These are phyloP conservation scores for Metarhizium album DNA, from an alignment of 2,329 filamentous ascomycete genomes.

Conservation along the genomic window DNA sequence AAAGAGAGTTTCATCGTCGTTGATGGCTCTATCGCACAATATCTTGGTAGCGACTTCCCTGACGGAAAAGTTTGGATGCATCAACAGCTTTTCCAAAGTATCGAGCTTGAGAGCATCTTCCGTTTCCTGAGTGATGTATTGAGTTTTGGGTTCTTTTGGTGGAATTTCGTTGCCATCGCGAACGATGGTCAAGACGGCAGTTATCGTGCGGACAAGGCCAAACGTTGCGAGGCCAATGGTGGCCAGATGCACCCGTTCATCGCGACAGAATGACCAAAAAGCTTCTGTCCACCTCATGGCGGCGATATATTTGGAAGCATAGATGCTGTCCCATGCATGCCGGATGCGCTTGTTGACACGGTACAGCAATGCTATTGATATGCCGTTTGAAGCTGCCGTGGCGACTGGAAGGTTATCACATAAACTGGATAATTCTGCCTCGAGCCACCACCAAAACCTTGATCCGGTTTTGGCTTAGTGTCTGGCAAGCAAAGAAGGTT, in stretches of 20 bases:
- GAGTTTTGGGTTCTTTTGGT: conserved; percentile 51
- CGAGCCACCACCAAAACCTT: conserved; percentile 12
- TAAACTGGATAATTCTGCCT: conserved; percentile 11
- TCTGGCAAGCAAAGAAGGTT: not conserved
- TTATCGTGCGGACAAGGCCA: conserved; percentile 45
- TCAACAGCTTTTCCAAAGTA: conserved; percentile 56
- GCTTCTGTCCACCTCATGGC: conserved; percentile 28
- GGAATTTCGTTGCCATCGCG: conserved; percentile 57
- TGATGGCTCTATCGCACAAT: conserved; percentile 44
- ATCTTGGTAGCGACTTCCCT: conserved; percentile 56
- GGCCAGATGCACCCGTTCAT: conserved; percentile 43
- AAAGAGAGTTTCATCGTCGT: conserved; percentile 43
- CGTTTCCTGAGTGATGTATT: conserved; percentile 65
- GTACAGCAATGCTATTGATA: not conserved
- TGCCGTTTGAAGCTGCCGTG: not conserved
- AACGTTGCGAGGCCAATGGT: conserved; percentile 48
- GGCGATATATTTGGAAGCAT: not conserved
- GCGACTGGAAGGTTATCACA: not conserved
- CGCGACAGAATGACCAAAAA: conserved; percentile 25
- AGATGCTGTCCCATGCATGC: not conserved
- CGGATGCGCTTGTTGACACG: not conserved
- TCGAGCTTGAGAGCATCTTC: conserved; percentile 58
- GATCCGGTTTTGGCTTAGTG: conserved; percentile 3
- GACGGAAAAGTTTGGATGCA: conserved; percentile 63
- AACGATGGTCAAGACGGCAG: conserved; percentile 46